Conservation (phyloP, 805 yeast genomes). For the Zygotorulaspora sp. region DNA sequence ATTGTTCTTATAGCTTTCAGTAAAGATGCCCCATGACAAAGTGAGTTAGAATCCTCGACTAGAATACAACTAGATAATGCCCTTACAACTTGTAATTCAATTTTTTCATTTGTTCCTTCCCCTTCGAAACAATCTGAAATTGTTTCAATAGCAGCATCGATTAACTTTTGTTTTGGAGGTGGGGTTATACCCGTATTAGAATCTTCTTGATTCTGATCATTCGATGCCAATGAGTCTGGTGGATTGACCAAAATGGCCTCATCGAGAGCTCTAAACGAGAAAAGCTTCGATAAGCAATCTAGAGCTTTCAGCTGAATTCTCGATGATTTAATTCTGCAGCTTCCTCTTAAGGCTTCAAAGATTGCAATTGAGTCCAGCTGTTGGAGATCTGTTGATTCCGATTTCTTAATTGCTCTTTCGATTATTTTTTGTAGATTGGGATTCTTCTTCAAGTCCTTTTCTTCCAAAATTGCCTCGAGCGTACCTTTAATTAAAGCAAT, state of each 20-base stretch:
- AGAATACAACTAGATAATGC: constrained; percentile 86
- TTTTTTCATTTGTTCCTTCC: constrained; percentile 83
- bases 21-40: constrained; percentile 78
- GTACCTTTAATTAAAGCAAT: constrained; percentile 49
- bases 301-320: constrained; percentile 70
- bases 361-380: constrained; percentile 48
- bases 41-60: constrained; percentile 69
- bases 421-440: constrained; percentile 34
- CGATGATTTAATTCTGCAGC: constrained; percentile 63
- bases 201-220: constrained; percentile 26
- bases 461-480: constrained; percentile 50
- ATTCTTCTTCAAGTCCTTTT: constrained; percentile 57
- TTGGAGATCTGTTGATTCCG: constrained; percentile 23
- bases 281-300: constrained; percentile 81
- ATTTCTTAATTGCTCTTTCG: constrained; percentile 33
- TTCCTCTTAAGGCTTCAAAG: constrained; percentile 71
- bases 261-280: constrained; percentile 73
- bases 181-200: constrained; percentile 43
- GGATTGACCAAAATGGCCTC: constrained; percentile 51
- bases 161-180: constrained; percentile 52
- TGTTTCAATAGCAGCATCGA: constrained; percentile 80
- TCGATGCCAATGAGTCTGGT: constrained; percentile 37
- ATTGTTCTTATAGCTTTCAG: constrained; percentile 89
- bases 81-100: constrained; percentile 89
- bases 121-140: constrained; percentile 84